Percentiles rank a stretch among this genome's conserved stretches.
Conservation (phyloP, 495 filamentous ascomycete genomes). For the Usnea hakonensis region DNA sequence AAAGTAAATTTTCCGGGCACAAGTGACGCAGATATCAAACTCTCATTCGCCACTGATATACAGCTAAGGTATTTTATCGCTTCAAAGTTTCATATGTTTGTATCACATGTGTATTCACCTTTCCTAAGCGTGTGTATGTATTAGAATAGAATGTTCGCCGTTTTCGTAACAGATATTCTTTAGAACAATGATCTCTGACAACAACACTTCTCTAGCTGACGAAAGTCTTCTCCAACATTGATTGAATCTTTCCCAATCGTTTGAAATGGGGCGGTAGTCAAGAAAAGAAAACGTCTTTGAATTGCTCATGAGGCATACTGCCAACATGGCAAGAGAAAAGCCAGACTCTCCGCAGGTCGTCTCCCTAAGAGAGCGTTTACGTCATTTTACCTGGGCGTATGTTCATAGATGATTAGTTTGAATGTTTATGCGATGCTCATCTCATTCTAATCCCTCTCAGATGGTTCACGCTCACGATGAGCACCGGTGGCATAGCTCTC, state of each 20-base stretch:
- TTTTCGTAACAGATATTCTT: not conserved
- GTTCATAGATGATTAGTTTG: not conserved
- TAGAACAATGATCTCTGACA: not conserved
- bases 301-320: not conserved
- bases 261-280: not conserved
- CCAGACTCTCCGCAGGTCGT: not conserved
- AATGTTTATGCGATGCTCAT: not conserved
- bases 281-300: not conserved
- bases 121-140: too few relatives aligned
- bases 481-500: constrained; percentile 56
- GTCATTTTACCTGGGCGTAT: constrained; percentile 62
- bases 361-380: constrained; percentile 40
- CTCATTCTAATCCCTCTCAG: not conserved
- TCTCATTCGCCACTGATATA: too few relatives aligned
- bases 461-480: constrained; percentile 64
- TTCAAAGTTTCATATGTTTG: too few relatives aligned
- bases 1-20: too few relatives aligned
- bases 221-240: not conserved
- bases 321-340: not conserved
- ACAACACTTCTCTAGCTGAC: not conserved
- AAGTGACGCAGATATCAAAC: too few relatives aligned
- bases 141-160: too few relatives aligned
- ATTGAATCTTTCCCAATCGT: not conserved
- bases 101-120: too few relatives aligned
- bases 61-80: too few relatives aligned